Evolutionary conservation across 2,329 filamentous ascomycete species (phyloP), one percentile per base, ranked within the genome.

Genomic region (Fusarium succisae): DNA sequence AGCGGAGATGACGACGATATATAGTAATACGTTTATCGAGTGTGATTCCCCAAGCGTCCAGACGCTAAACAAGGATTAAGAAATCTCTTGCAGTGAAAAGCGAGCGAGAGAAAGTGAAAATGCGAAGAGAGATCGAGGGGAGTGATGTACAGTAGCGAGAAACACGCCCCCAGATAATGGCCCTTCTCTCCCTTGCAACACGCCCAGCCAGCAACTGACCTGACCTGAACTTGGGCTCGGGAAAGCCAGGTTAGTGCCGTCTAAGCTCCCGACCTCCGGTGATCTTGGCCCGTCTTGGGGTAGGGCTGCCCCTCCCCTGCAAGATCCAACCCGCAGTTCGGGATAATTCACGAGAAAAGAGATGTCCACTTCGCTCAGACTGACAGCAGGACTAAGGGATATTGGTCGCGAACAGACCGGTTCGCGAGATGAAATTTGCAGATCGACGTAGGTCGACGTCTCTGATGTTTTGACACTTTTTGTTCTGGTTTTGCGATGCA

Each of bases 1-100:
- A 56, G 58, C 57, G 68, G 72, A 73, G 60, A 66, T 66, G 64
- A 58, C 48, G 68, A 66, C 18, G 57, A 45, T 73, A 61, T 73
- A 74, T 74, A 45, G 71, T 74, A 61, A 50, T 55, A 45, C 20
- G 37, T 57, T 41, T 4, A 41, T 41, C 20, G 26, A 41, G 20
- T 10, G 51, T 28, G 51, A 55, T 18, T 41, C 32, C 30, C 56
- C 24, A 24, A 62, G 47, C 47, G 18, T 53, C 38, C 39, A 63
- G 44, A 32, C 66, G 38, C 66, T 69, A 57, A 54, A 66, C 59
- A 54, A 22, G 66, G 30, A 70, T 28, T 10, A 35, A 37, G 24
- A 55, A 44, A 63, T 59, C n/a, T 41, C 47, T 54, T 65, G 66
- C 66, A 69, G 51, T 28, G 37, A 68, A 20, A n/a, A 30, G 43